Evolutionary conservation across 345 rosid genomes (phyloP).

Genomic region (Draba incana): DNA sequence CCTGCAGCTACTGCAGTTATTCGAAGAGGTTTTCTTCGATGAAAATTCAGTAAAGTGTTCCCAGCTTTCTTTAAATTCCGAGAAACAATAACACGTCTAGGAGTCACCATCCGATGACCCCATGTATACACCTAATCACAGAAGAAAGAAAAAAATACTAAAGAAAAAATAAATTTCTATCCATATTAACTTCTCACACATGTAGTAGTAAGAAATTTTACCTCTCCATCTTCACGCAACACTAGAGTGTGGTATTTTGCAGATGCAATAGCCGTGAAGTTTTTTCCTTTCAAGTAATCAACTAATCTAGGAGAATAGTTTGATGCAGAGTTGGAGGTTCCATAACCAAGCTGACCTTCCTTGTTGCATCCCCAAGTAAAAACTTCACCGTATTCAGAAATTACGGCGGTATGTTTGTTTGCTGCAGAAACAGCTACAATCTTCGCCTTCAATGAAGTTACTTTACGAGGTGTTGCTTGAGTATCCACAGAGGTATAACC

Average conservation of each 20-base stretch:
- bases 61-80: slow-evolving; percentile 82
- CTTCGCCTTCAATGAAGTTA: slow-evolving; percentile 69
- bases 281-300: slow-evolving; percentile 88
- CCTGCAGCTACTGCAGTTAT: slow-evolving; percentile 89
- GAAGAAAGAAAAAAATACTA: slow-evolving; percentile 33
- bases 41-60: slow-evolving; percentile 66
- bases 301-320: slow-evolving; percentile 92
- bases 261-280: slow-evolving; percentile 60
- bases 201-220: slow-evolving; percentile 35
- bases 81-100: slow-evolving; percentile 71
- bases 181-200: slow-evolving; percentile 2
- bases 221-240: slow-evolving; percentile 89
- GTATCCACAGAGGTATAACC: slow-evolving; percentile 96
- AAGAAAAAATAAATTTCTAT: slow-evolving; percentile 30
- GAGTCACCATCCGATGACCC: slow-evolving; percentile 97
- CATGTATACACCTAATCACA: slow-evolving; percentile 79
- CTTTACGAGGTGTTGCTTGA: slow-evolving; percentile 96
- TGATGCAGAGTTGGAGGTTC: slow-evolving; percentile 97
- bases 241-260: slow-evolving; percentile 93
- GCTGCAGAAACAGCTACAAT: slow-evolving; percentile 95
- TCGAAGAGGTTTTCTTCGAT: slow-evolving; percentile 69
- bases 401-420: slow-evolving; percentile 93
- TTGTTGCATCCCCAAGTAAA: slow-evolving; percentile 98
- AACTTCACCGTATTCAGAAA: slow-evolving; percentile 89
- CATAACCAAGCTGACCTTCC: slow-evolving; percentile 99